phyloP scores from a whole-genome alignment of 148 eudicot species.

The Dianthus caryophyllus region DNA sequence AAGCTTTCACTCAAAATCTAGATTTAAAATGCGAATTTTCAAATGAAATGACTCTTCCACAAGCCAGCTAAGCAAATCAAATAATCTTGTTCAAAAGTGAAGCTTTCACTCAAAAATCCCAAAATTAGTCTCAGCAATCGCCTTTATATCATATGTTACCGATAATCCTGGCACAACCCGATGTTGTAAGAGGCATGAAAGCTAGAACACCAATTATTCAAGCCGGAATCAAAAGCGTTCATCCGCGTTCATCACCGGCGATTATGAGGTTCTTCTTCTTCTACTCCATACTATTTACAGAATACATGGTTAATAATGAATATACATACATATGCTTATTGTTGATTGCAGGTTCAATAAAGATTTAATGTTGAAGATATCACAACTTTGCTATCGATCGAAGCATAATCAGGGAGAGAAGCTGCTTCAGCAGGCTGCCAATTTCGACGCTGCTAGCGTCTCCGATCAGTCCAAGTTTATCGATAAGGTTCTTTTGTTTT shows the following conservation, averaged over 20 bases:
- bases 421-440: constrained; percentile 46
- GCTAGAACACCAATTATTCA: constrained; percentile 37
- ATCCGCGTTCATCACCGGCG: constrained; percentile 37
- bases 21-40: too few species aligned
- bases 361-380: constrained; percentile 38
- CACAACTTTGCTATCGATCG: constrained; percentile 52
- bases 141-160: too few species aligned
- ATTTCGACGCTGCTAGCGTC: constrained; percentile 38
- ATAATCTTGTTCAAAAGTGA: too few species aligned
- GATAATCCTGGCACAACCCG: constrained; percentile 31
- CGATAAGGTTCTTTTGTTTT: constrained; percentile 35
- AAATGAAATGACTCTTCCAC: too few species aligned
- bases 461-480: constrained; percentile 37
- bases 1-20: too few species aligned
- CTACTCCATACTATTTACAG: not conserved
- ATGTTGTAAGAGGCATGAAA: constrained; percentile 45
- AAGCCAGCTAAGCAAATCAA: too few species aligned
- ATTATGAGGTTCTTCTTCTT: constrained; percentile 47
- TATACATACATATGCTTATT: too few species aligned
- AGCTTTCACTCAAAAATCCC: too few species aligned
- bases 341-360: constrained; percentile 58
- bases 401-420: constrained; percentile 57
- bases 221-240: constrained; percentile 57
- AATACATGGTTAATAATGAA: not conserved
- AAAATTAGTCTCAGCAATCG: too few species aligned